phyloP scores from a whole-genome alignment of 1,284 basidiomycete species.

The Sanghuangporus sanghuang region DNA sequence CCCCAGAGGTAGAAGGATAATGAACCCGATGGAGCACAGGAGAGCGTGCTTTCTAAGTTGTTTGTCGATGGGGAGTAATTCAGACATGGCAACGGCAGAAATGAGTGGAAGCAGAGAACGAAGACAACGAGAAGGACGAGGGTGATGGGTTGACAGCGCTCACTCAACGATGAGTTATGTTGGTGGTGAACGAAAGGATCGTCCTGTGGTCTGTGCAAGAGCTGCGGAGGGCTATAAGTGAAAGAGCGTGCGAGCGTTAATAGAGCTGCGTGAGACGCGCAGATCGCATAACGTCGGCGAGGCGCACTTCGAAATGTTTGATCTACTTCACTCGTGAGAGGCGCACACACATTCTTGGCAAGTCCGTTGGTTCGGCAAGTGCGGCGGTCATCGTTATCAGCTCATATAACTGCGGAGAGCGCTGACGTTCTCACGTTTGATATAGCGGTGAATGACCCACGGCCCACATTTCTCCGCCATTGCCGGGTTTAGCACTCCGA shows the following conservation, averaged over 20 bases:
- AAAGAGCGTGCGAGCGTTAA: conserved; percentile 1
- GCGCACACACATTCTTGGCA: background rate
- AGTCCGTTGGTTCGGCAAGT: conserved; percentile 3
- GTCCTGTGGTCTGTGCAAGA: background rate
- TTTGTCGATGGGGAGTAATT: conserved; percentile 13
- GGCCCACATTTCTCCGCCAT: background rate
- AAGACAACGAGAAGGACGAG: background rate
- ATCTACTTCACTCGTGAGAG: conserved; percentile 6
- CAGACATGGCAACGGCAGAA: conserved; percentile 2
- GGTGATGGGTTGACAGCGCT: background rate
- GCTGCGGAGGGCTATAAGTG: background rate
- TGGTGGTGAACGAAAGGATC: background rate
- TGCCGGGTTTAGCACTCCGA: background rate
- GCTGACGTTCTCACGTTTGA: background rate
- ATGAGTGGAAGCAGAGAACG: background rate
- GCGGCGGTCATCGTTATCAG: conserved; percentile 5
- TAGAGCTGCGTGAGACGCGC: background rate
- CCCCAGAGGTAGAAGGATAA: conserved; percentile 56
- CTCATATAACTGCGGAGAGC: conserved; percentile 7
- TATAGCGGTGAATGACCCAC: too few relatives aligned
- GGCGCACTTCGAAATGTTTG: background rate
- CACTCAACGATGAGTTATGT: background rate
- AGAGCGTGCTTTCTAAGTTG: conserved; percentile 43
- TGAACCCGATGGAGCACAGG: conserved; percentile 48
- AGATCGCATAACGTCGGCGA: conserved; percentile 1